phyloP scores from a whole-genome alignment of 805 yeast species.

The Ogataea henricii region DNA sequence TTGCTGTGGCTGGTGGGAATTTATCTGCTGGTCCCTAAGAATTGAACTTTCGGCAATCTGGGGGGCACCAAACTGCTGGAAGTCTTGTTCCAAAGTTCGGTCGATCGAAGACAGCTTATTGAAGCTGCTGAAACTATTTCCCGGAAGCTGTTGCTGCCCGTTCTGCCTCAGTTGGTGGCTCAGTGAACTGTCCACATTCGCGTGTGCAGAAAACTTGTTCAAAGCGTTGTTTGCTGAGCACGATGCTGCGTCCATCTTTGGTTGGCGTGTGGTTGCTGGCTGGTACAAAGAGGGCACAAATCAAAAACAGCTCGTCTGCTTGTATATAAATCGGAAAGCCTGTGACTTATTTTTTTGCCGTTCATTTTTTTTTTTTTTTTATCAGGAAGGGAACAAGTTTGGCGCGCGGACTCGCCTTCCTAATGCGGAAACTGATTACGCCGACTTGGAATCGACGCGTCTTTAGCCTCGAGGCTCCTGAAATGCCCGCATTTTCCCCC shows the following conservation, averaged over 20 bases:
- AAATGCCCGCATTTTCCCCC: not conserved
- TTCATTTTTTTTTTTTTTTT: slow-evolving; percentile 1
- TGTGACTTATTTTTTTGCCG: slow-evolving; percentile 1
- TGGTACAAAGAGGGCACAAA: not conserved
- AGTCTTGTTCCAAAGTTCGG: slow-evolving; percentile 33
- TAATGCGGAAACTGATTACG: slow-evolving; percentile 11
- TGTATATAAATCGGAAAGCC: not conserved
- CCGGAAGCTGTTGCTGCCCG: slow-evolving; percentile 1
- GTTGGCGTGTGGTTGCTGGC: not conserved
- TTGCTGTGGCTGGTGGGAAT: slow-evolving; percentile 2
- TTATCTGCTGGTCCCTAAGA: not conserved
- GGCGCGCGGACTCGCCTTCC: slow-evolving; percentile 15
- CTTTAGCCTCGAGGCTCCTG: slow-evolving; percentile 7
- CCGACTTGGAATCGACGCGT: slow-evolving; percentile 7
- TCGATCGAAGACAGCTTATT: slow-evolving; percentile 31
- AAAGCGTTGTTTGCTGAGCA: slow-evolving; percentile 51
- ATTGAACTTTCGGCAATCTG: not conserved
- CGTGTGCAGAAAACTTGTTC: slow-evolving; percentile 41
- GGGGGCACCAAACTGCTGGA: slow-evolving; percentile 10
- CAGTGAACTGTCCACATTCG: slow-evolving; percentile 44
- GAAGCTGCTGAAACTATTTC: slow-evolving; percentile 9
- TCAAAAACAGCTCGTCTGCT: not conserved
- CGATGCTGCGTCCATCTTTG: slow-evolving; percentile 21
- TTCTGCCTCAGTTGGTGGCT: slow-evolving; percentile 35
- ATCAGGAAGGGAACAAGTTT: not conserved